Evolutionary conservation across 2,329 filamentous ascomycete species (phyloP).

Genomic region (Colletotrichum noveboracense): DNA sequence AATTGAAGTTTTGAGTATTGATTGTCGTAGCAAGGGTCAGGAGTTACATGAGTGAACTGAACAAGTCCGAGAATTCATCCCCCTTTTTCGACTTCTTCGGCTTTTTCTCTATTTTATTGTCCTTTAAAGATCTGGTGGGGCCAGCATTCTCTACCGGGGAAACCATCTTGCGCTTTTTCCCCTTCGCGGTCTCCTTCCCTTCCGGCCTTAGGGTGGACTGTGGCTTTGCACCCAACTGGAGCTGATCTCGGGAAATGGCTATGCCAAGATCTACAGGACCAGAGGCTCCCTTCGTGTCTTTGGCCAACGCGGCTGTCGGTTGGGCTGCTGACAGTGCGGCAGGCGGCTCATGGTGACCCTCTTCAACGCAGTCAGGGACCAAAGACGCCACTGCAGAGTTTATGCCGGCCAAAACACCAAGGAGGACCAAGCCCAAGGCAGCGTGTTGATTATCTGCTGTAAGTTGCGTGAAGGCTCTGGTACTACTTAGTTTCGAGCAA

Average conservation of each 20-base stretch:
- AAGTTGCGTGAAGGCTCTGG: conserved; percentile 70
- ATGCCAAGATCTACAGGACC: conserved; percentile 31
- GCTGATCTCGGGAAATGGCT: conserved; percentile 30
- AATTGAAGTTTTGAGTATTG: conserved; percentile 1
- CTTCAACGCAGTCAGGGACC: conserved; percentile 22
- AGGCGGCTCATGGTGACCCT: neutral
- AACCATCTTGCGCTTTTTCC: neutral
- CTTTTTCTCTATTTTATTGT: conserved; percentile 41
- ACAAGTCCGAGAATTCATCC: conserved; percentile 77
- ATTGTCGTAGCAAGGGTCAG: neutral
- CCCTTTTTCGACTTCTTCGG: conserved; percentile 43
- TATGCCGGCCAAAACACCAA: conserved; percentile 68
- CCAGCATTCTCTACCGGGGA: neutral
- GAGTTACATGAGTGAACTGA: conserved; percentile 60
- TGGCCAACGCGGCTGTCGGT: neutral
- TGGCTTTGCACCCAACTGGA: neutral
- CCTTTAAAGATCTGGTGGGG: neutral
- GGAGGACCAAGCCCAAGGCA: conserved; percentile 70
- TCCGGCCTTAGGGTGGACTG: neutral
- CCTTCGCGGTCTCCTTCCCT: neutral
- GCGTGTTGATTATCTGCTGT: conserved; percentile 76
- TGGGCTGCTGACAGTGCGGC: neutral
- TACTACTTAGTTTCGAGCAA: neutral
- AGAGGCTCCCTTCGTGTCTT: conserved; percentile 21
- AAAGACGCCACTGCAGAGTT: conserved; percentile 47